Evolutionary conservation across 257 asterid genomes (phyloP).

Genomic region (Nicotiana tomentosiformis): DNA sequence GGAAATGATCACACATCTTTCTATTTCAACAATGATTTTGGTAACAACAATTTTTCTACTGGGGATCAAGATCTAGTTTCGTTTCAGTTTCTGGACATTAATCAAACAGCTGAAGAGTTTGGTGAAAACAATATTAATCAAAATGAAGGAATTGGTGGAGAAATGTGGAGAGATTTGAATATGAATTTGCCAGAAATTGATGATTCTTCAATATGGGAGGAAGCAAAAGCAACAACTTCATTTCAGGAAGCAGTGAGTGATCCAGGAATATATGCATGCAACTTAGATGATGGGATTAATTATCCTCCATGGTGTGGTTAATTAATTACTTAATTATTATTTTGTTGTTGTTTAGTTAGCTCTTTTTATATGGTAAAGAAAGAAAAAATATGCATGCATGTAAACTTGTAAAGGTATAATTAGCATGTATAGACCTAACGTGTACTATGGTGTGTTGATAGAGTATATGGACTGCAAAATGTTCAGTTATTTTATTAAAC

Average conservation of each 20-base stretch:
- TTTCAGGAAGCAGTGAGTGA: conserved; percentile 6
- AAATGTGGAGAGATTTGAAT: conserved; percentile 11
- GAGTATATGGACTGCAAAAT: too few species aligned
- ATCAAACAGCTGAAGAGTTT: neutral
- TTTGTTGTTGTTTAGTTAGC: neutral
- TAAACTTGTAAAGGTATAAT: neutral
- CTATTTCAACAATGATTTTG: neutral
- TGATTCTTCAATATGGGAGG: conserved; percentile 29
- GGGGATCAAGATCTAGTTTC: neutral
- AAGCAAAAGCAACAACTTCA: conserved; percentile 20
- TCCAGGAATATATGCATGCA: neutral
- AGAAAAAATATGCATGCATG: neutral
- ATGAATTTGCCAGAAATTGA: conserved; percentile 26
- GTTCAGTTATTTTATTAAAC: too few species aligned
- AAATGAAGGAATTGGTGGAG: neutral
- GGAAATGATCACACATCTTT: neutral
- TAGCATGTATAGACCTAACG: neutral
- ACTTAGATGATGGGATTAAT: neutral
- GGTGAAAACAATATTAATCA: neutral
- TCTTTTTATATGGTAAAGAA: neutral
- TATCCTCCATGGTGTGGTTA: conserved; percentile 2
- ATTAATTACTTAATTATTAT: neutral
- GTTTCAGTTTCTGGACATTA: neutral
- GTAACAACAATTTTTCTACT: neutral
- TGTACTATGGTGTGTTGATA: too few species aligned